Conservation (phyloP, 78 protist genomes). For the Speleostelium caveatum region DNA sequence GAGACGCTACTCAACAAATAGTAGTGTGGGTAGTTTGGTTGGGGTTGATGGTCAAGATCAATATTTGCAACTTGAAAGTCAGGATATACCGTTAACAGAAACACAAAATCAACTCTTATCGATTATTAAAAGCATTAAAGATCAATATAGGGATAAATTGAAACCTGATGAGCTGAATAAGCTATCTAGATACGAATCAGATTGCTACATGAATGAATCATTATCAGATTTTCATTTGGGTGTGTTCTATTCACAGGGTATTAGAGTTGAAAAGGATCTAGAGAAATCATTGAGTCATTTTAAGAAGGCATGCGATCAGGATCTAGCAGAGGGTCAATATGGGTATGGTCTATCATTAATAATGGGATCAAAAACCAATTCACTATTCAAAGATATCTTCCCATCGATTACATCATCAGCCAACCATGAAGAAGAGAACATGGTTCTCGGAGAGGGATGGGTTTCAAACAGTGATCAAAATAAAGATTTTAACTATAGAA, state of each 20-base stretch:
- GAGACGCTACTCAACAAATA: background rate
- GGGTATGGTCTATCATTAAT: conserved; percentile 43
- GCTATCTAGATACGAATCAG: conserved; percentile 10
- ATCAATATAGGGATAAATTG: background rate
- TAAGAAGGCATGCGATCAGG: conserved; percentile 37
- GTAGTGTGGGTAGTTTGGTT: background rate
- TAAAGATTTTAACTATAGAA: conserved; percentile 14
- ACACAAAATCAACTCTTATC: background rate
- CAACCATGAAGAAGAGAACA: background rate
- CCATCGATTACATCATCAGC: background rate
- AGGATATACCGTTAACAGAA: background rate
- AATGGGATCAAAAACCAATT: background rate
- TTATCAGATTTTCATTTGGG: conserved; percentile 51
- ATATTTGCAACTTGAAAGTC: too few relatives aligned
- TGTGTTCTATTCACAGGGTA: conserved; percentile 55
- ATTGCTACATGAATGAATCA: conserved; percentile 22
- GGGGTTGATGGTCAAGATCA: too few relatives aligned
- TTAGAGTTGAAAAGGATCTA: background rate
- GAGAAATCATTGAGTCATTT: conserved; percentile 17
- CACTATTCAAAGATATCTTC: conserved; percentile 22
- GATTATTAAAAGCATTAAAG: background rate
- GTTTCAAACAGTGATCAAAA: conserved; percentile 3
- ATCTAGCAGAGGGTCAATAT: conserved; percentile 61
- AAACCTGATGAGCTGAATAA: background rate
- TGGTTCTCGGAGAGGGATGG: conserved; percentile 62